These are phyloP conservation scores for Calonectria leucothoes DNA, from an alignment of 2,329 filamentous ascomycete species.

Conservation along the genomic window DNA sequence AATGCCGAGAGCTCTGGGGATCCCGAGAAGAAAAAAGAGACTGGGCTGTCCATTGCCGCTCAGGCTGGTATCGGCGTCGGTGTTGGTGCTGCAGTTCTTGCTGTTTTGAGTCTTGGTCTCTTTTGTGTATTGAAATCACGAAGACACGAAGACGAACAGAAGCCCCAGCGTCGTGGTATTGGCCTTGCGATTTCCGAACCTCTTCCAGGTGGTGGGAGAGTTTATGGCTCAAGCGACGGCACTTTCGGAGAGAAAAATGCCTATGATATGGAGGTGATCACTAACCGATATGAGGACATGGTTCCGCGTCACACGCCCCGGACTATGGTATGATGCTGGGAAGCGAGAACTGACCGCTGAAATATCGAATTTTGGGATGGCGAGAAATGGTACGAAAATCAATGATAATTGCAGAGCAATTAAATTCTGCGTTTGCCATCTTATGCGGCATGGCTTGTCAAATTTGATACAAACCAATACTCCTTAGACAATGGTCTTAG, in stretches of 20 bases:
- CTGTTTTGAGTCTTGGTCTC: conserved; percentile 51
- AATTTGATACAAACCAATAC: conserved; percentile 4
- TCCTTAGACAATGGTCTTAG: neutral
- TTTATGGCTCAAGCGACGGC: conserved; percentile 49
- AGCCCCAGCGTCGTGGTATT: conserved; percentile 41
- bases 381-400: conserved; percentile 9
- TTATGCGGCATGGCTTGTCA: conserved; percentile 13
- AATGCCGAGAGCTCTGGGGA: conserved; percentile 26
- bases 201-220: conserved; percentile 57
- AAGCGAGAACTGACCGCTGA: neutral
- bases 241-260: conserved; percentile 52
- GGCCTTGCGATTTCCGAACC: conserved; percentile 62
- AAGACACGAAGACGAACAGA: conserved; percentile 43
- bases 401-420: conserved; percentile 10
- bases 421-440: conserved; percentile 8
- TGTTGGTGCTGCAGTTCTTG: conserved; percentile 55
- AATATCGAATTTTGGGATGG: conserved; percentile 13
- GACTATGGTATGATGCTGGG: conserved; percentile 50
- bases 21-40: conserved; percentile 27
- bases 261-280: conserved; percentile 62
- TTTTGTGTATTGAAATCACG: conserved; percentile 48
- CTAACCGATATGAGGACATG: conserved; percentile 69
- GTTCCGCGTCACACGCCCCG: conserved; percentile 62
- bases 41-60: conserved; percentile 48
- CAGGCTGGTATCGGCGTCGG: conserved; percentile 64